phyloP scores from a whole-genome alignment of 2,329 filamentous ascomycete genomes.

The Pseudogymnoascus sp. region DNA sequence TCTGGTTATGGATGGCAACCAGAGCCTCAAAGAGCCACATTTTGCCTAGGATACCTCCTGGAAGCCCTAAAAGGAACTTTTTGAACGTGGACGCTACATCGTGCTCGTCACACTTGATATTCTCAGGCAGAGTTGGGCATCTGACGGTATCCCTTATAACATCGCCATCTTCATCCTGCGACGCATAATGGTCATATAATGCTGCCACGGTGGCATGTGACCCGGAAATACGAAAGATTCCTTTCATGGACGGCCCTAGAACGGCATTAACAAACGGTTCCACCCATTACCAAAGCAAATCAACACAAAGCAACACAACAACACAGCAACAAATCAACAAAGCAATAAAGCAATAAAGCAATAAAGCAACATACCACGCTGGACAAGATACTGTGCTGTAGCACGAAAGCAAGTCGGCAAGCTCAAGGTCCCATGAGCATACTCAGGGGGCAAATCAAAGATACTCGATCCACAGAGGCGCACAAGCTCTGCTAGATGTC shows the following conservation, averaged over 20 bases:
- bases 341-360: background rate
- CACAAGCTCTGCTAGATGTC: constrained; percentile 52
- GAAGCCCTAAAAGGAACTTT: constrained; percentile 53
- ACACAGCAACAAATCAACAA: background rate
- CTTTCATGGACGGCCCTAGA: constrained; percentile 38
- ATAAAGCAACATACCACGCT: constrained; percentile 44
- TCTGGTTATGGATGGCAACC: constrained; percentile 51
- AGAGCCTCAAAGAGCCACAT: constrained; percentile 54
- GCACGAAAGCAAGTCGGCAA: constrained; percentile 61
- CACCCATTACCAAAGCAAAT: background rate
- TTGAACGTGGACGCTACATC: constrained; percentile 65
- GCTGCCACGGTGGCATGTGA: constrained; percentile 46
- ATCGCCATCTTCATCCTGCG: constrained; percentile 40
- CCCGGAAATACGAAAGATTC: constrained; percentile 58
- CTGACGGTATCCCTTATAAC: constrained; percentile 50
- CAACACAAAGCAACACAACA: background rate
- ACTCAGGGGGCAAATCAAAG: constrained; percentile 52
- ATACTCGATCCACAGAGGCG: constrained; percentile 56
- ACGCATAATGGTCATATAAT: constrained; percentile 58
- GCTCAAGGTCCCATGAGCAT: constrained; percentile 48
- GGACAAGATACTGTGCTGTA: constrained; percentile 56
- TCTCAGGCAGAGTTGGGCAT: constrained; percentile 50
- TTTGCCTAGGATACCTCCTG: constrained; percentile 60
- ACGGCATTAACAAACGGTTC: constrained; percentile 14
- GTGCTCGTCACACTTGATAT: constrained; percentile 53